Base-by-base conservation (phyloP, 2,329 filamentous ascomycete species). In the Graphiopsis chlorocephala region DNA sequence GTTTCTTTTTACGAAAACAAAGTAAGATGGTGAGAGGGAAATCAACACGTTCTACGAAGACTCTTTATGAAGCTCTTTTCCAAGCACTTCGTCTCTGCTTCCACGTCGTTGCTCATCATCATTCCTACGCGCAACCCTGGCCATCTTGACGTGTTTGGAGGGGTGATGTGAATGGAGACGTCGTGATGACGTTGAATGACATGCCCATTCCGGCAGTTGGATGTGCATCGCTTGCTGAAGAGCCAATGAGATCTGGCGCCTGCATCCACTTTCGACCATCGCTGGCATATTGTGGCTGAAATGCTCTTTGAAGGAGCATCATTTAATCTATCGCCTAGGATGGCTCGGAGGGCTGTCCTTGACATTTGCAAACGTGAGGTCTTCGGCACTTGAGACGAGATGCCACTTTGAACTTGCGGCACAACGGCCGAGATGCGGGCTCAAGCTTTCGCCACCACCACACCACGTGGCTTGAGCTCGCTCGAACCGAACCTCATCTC, bases 391-490 rank as follows among this genome's bases (percentile, higher is more conserved):
- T 61, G 45, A 2, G 14, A 29, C 17, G 47, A 52, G 25, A 33
- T 15, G 28, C 28, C 47, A 29, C 29, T n/a, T 25, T 58, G 55
- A 58, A 42, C 33, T 38, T 42, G 55, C 55, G 55, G 55, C 31
- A 31, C 53, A 56, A 56, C 53, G 53, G 53, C 53, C 29, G 53
- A 29, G 15, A 17, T 28, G 23, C 29, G 26, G 50, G 26, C 50
- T 53, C 17, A 53, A 53, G 50, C 50, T 53, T 53, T 53, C 50
- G 50, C 50, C 50, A 53, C 50, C 14, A 38, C 33, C 33, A 38
- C n/a, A 17, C 25, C 29, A 61, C 20, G 59, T 47, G 59, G 59
- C 59, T 61, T 17, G 47, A 50, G 56, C 56, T 59, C 45, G 38
- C 35, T 59, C 17, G 17, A n/a, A 33, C 20, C 50, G 17, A 31